These are phyloP conservation scores for Trichoderma orchidacearum DNA, from an alignment of 495 filamentous ascomycete species.

Conservation along the genomic window DNA sequence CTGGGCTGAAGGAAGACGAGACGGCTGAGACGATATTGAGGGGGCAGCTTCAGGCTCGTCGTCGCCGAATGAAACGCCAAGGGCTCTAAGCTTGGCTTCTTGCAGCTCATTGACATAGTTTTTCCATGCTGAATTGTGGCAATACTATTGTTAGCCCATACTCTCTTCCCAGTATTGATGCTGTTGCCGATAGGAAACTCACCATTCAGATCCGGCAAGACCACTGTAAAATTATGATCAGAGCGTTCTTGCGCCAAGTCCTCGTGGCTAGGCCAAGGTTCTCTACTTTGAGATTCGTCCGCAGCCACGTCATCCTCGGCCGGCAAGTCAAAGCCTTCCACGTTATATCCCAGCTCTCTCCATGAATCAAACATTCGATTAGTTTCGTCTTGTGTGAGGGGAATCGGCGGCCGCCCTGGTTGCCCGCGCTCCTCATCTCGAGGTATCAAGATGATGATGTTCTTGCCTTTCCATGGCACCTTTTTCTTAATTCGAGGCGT, in stretches of 20 bases:
- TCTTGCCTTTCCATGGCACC: slow-evolving; percentile 59
- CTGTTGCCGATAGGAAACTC: too few species aligned
- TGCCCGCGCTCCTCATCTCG: slow-evolving; percentile 51
- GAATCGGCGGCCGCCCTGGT: slow-evolving; percentile 39
- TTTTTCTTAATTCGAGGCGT: slow-evolving; percentile 39
- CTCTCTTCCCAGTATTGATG: too few species aligned
- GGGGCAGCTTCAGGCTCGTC: slow-evolving; percentile 48
- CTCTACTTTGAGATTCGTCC: slow-evolving; percentile 48
- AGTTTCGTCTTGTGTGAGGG: slow-evolving; percentile 49
- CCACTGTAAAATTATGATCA: slow-evolving; percentile 41
- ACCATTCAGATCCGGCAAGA: slow-evolving; percentile 59
- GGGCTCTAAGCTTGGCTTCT: slow-evolving; percentile 80
- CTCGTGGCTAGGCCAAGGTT: slow-evolving; percentile 53
- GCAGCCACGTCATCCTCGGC: slow-evolving; percentile 17
- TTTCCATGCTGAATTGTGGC: slow-evolving; percentile 54
- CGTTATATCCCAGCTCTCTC: slow-evolving; percentile 64
- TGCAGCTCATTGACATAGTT: slow-evolving; percentile 64
- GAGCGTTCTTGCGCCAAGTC: slow-evolving; percentile 43
- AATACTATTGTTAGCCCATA: background rate
- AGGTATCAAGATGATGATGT: slow-evolving; percentile 58
- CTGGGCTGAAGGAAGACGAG: slow-evolving; percentile 40
- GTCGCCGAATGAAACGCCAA: slow-evolving; percentile 70
- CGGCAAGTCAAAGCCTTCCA: slow-evolving; percentile 55
- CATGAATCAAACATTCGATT: slow-evolving; percentile 52
- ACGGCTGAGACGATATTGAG: slow-evolving; percentile 41